phyloP scores from a whole-genome alignment of 192 early-diverging fungal genomes.

The Thamnidium elegans region DNA sequence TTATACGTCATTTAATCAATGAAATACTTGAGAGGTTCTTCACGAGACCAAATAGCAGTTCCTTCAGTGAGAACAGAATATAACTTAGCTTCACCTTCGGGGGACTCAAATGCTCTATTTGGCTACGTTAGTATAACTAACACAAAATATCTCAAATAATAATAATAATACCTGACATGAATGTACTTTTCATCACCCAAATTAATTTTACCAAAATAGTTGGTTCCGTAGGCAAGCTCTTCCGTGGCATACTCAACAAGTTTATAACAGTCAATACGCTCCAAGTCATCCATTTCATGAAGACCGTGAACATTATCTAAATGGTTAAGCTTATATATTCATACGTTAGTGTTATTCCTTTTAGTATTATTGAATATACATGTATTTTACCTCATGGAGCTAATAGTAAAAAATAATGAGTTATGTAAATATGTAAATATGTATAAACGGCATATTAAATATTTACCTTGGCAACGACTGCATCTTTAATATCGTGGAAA shows the following conservation, averaged over 20 bases:
- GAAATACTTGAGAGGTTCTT: slow-evolving; percentile 49
- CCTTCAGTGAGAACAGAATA: slow-evolving; percentile 51
- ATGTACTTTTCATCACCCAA: slow-evolving; percentile 50
- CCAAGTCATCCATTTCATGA: slow-evolving; percentile 48
- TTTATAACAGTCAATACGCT: slow-evolving; percentile 45
- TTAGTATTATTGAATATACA: neutral
- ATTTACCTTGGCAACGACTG: slow-evolving; percentile 40
- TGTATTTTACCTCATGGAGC: slow-evolving; percentile 27
- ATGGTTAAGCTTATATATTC: slow-evolving; percentile 34
- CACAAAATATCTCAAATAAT: neutral
- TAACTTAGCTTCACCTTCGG: slow-evolving; percentile 38
- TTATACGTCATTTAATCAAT: slow-evolving; percentile 38
- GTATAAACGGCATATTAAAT: no score
- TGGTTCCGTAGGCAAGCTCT: slow-evolving; percentile 51
- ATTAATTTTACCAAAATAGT: slow-evolving; percentile 56
- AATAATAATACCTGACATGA: slow-evolving; percentile 44
- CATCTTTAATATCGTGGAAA: slow-evolving; percentile 39
- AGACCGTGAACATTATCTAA: slow-evolving; percentile 43
- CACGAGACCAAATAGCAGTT: slow-evolving; percentile 49
- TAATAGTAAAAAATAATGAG: neutral
- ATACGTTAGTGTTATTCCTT: neutral
- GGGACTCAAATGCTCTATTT: slow-evolving; percentile 43
- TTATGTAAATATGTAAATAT: neutral
- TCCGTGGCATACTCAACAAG: slow-evolving; percentile 47
- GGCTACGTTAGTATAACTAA: neutral